Evolutionary conservation across 345 rosid genomes (phyloP).

Genomic region (Rhizophora apiculata): DNA sequence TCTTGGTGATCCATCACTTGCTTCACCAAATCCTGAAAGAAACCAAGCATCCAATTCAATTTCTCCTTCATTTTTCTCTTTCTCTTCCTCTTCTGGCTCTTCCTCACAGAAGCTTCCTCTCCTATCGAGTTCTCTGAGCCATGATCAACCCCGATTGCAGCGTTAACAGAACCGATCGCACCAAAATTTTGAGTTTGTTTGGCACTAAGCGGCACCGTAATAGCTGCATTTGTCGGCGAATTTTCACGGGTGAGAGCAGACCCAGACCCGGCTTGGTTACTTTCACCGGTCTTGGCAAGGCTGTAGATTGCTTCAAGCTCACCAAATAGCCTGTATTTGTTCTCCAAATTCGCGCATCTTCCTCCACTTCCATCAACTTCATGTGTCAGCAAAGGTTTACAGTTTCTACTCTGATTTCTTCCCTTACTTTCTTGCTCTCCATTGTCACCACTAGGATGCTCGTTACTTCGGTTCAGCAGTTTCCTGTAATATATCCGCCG

Average conservation of each 20-base stretch:
- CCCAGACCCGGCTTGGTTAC: slow-evolving; percentile 35
- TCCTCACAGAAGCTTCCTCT: slow-evolving; percentile 26
- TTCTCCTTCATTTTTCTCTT: slow-evolving; percentile 36
- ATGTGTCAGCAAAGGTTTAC: not conserved
- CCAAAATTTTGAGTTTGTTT: slow-evolving; percentile 11
- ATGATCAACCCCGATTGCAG: slow-evolving; percentile 23
- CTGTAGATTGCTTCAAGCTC: slow-evolving; percentile 47
- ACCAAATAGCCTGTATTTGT: slow-evolving; percentile 24
- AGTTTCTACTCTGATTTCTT: not conserved
- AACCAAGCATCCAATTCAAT: slow-evolving; percentile 19
- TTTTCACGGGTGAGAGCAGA: slow-evolving; percentile 38
- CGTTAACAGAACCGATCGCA: slow-evolving; percentile 6
- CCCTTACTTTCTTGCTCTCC: slow-evolving; percentile 10
- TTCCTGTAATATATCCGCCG: slow-evolving; percentile 31
- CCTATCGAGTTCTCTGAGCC: slow-evolving; percentile 34
- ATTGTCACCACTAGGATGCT: not conserved
- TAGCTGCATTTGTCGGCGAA: slow-evolving; percentile 19
- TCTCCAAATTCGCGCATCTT: slow-evolving; percentile 22
- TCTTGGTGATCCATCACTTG: slow-evolving; percentile 50
- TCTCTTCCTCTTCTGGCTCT: slow-evolving; percentile 30
- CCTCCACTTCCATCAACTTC: slow-evolving; percentile 13
- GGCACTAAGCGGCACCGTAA: slow-evolving; percentile 9
- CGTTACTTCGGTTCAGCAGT: slow-evolving; percentile 12
- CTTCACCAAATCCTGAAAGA: slow-evolving; percentile 41
- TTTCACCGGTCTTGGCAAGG: slow-evolving; percentile 23